These are phyloP conservation scores for Tolypocladium sp. DNA, from an alignment of 2,329 filamentous ascomycete species.

Conservation along the genomic window DNA sequence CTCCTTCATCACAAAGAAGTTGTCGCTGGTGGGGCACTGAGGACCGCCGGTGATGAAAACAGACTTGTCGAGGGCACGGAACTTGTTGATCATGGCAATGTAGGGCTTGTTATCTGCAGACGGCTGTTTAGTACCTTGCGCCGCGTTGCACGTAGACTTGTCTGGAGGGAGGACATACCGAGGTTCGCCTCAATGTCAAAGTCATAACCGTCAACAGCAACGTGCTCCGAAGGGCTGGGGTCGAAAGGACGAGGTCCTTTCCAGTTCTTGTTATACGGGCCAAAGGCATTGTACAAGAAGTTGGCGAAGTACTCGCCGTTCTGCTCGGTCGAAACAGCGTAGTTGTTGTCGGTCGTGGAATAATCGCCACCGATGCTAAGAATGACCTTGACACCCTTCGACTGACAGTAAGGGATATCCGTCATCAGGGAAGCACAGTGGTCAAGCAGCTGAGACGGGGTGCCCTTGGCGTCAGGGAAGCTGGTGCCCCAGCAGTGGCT, in stretches of 20 bases:
- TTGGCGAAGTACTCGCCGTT: constrained; percentile 27
- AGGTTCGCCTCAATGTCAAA: constrained; percentile 28
- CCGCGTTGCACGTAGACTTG: neutral
- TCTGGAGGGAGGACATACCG: constrained; percentile 13
- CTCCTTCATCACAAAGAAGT: constrained; percentile 22
- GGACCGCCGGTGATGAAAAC: constrained; percentile 34
- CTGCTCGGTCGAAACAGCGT: constrained; percentile 17
- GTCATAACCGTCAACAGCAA: constrained; percentile 30
- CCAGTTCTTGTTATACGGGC: constrained; percentile 22
- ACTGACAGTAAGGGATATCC: constrained; percentile 32
- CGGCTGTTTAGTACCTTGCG: neutral
- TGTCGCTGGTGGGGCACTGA: constrained; percentile 26
- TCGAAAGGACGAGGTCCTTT: constrained; percentile 30
- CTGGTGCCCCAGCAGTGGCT: constrained; percentile 23
- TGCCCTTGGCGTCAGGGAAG: constrained; percentile 12
- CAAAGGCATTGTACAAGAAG: constrained; percentile 28
- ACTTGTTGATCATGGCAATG: constrained; percentile 25
- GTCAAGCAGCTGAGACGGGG: constrained; percentile 20
- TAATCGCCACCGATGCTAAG: constrained; percentile 30
- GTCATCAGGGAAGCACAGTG: constrained; percentile 25
- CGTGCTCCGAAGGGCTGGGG: constrained; percentile 11
- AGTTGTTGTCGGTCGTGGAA: constrained; percentile 17
- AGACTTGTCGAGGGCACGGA: constrained; percentile 20
- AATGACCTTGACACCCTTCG: constrained; percentile 31
- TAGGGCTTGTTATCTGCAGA: constrained; percentile 23